Evolutionary conservation across 2,329 filamentous ascomycete genomes (phyloP).

Genomic region (Colletotrichum lindemuthianum): DNA sequence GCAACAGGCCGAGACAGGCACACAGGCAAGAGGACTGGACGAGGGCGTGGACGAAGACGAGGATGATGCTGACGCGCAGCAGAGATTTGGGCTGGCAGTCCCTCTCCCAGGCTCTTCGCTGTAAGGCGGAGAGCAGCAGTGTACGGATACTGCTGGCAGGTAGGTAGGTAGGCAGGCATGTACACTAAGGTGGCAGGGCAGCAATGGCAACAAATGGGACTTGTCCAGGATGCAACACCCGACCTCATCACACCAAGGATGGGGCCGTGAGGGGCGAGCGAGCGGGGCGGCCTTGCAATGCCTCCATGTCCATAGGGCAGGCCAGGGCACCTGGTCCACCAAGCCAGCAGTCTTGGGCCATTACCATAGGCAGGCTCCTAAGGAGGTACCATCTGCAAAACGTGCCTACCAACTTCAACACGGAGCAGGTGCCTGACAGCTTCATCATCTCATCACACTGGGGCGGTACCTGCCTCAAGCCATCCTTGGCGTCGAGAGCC

Average conservation of each 20-base stretch:
- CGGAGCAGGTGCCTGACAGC: background rate
- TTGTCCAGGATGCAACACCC: too few relatives aligned
- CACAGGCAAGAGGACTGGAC: too few relatives aligned
- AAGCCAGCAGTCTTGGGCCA: background rate
- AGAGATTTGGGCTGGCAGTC: background rate
- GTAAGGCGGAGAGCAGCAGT: constrained; percentile 10
- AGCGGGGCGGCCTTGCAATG: background rate
- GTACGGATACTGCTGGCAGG: too few relatives aligned
- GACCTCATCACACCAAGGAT: too few relatives aligned
- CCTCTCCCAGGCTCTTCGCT: constrained; percentile 24
- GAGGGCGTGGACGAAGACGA: background rate
- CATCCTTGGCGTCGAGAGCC: background rate
- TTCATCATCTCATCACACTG: background rate
- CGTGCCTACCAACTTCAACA: too few relatives aligned
- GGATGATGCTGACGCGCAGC: constrained; percentile 9
- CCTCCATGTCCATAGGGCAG: too few relatives aligned
- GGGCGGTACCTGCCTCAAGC: too few relatives aligned
- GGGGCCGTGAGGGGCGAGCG: too few relatives aligned
- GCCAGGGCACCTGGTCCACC: background rate
- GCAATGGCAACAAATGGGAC: constrained; percentile 1
- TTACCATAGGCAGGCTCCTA: too few relatives aligned
- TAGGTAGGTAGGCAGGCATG: too few relatives aligned
- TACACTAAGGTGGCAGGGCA: too few relatives aligned
- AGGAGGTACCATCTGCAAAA: too few relatives aligned
- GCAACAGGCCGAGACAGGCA: background rate